Evolutionary conservation across 805 yeast species (phyloP).

Genomic region (Ogataea trehaloabstinens): DNA sequence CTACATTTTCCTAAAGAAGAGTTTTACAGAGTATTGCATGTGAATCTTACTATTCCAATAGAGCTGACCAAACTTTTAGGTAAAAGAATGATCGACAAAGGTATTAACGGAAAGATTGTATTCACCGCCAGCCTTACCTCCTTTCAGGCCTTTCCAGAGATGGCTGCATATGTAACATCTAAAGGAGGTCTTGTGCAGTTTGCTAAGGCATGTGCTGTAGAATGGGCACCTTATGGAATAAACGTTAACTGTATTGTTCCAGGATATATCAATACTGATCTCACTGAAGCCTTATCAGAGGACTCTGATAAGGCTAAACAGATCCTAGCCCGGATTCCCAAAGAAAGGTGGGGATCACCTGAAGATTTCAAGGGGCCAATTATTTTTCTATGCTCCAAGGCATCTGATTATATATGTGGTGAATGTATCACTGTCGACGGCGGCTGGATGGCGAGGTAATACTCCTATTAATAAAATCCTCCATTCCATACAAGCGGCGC

Average conservation of each 20-base stretch:
- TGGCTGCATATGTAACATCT: slow-evolving; percentile 41
- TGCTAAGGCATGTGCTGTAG: slow-evolving; percentile 40
- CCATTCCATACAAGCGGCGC: no score
- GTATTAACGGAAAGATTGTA: slow-evolving; percentile 37
- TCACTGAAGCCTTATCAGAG: slow-evolving; percentile 34
- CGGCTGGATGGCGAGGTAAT: slow-evolving; percentile 41
- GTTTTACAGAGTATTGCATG: slow-evolving; percentile 38
- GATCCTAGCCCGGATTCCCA: slow-evolving; percentile 40
- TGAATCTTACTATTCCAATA: slow-evolving; percentile 39
- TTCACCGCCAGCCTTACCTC: slow-evolving; percentile 42
- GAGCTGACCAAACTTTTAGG: slow-evolving; percentile 38
- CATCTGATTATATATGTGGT: slow-evolving; percentile 51
- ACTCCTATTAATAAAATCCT: no score
- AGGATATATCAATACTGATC: slow-evolving; percentile 47
- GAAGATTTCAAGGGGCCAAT: slow-evolving; percentile 46
- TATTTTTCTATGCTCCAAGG: slow-evolving; percentile 47
- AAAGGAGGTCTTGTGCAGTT: slow-evolving; percentile 40
- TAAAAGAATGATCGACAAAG: slow-evolving; percentile 33
- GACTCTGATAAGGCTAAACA: slow-evolving; percentile 27
- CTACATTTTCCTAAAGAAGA: slow-evolving; percentile 37
- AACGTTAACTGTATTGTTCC: slow-evolving; percentile 50
- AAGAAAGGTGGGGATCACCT: slow-evolving; percentile 47
- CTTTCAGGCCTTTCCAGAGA: slow-evolving; percentile 38
- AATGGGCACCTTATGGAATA: slow-evolving; percentile 44
- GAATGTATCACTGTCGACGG: slow-evolving; percentile 54